Conservation (phyloP, 352 stramenopile genomes). For the Bremia lactucae region DNA sequence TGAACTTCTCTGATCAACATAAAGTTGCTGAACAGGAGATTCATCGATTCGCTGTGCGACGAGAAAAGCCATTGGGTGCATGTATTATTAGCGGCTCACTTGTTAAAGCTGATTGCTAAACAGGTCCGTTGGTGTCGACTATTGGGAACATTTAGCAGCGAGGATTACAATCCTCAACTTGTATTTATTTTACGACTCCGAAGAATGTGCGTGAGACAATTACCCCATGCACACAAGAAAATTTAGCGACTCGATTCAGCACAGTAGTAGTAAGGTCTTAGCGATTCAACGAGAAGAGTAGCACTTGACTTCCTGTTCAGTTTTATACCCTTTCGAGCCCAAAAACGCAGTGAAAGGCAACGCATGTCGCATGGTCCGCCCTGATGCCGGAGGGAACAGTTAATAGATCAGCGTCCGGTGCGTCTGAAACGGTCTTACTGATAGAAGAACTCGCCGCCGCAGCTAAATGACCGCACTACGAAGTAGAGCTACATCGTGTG, state of each 20-base stretch:
- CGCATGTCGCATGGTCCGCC: constrained; percentile 7
- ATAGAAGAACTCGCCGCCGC: constrained; percentile 2
- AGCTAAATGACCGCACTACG: not conserved
- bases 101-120: not conserved
- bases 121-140: no score
- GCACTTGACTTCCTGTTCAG: constrained; percentile 24
- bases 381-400: constrained; percentile 6
- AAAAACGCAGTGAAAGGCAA: constrained; percentile 7
- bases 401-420: constrained; percentile 2
- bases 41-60: constrained; percentile 2
- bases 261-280: constrained; percentile 1
- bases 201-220: no score
- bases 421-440: constrained; percentile 20
- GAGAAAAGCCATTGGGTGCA: constrained; percentile 9
- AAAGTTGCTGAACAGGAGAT: constrained; percentile 9
- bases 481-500: not conserved
- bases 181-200: no score
- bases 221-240: not conserved
- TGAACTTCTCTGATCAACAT: constrained; percentile 5
- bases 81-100: constrained; percentile 10
- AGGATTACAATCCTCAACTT: no score
- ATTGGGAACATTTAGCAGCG: no score
- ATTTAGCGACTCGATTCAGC: not conserved
- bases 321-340: constrained; percentile 18
- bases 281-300: constrained; percentile 17